Conservation (phyloP, 2,329 filamentous ascomycete genomes). For the Phialophora expanda region DNA sequence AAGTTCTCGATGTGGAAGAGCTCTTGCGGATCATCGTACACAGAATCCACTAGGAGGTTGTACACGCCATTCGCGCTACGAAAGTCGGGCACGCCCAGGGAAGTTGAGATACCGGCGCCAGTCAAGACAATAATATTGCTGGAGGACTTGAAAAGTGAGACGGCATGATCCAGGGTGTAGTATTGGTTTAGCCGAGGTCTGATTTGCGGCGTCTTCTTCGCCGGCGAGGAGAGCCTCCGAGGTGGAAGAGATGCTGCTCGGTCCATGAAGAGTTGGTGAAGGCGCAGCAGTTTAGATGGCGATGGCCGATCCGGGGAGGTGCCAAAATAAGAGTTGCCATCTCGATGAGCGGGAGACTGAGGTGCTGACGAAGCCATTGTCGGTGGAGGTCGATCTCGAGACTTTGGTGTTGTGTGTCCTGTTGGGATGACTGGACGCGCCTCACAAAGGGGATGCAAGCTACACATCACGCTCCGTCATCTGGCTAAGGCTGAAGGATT, state of each 20-base stretch:
- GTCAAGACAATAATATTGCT: conserved; percentile 92
- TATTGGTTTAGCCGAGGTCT: conserved; percentile 56
- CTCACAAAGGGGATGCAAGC: background rate
- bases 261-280: conserved; percentile 27
- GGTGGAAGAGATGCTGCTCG: conserved; percentile 31
- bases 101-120: conserved; percentile 95
- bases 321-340: conserved; percentile 25
- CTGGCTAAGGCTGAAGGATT: conserved; percentile 15
- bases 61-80: conserved; percentile 77
- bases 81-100: conserved; percentile 95
- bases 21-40: conserved; percentile 83
- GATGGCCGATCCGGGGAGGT: conserved; percentile 25
- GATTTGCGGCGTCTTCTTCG: conserved; percentile 25
- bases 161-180: conserved; percentile 88
- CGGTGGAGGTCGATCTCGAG: background rate
- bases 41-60: conserved; percentile 68
- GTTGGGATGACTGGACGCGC: background rate
- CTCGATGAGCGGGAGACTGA: conserved; percentile 26
- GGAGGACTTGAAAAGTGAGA: conserved; percentile 72
- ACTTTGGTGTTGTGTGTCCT: background rate
- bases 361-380: conserved; percentile 32
- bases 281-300: conserved; percentile 28
- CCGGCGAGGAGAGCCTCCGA: conserved; percentile 29
- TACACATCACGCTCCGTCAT: conserved; percentile 7
- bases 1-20: conserved; percentile 93